These are phyloP conservation scores for Aphanomyces astaci DNA, from an alignment of 352 stramenopile species.

Conservation along the genomic window DNA sequence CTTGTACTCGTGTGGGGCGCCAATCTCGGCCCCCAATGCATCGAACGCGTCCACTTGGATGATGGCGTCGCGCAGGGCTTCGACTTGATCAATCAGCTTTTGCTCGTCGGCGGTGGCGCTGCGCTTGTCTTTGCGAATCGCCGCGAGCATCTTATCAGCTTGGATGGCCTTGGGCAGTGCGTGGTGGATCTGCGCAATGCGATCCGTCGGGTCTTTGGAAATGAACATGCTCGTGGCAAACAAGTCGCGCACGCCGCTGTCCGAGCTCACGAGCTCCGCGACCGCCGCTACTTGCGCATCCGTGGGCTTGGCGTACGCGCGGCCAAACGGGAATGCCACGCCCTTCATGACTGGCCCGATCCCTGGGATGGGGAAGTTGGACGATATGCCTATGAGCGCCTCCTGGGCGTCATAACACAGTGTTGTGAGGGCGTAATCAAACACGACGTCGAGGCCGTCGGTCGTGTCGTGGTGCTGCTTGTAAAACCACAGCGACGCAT, in stretches of 20 bases:
- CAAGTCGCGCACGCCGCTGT: constrained; percentile 58
- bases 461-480: constrained; percentile 90
- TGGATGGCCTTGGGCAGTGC: constrained; percentile 83
- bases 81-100: constrained; percentile 92
- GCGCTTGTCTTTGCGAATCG: constrained; percentile 92
- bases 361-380: constrained; percentile 94
- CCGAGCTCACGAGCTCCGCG: constrained; percentile 58
- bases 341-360: constrained; percentile 91
- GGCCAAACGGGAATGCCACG: constrained; percentile 93
- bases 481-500: constrained; percentile 96
- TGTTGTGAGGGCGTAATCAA: constrained; percentile 95
- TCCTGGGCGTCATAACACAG: constrained; percentile 94
- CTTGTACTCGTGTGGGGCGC: constrained; percentile 79
- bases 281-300: constrained; percentile 82
- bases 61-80: constrained; percentile 92
- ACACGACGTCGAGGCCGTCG: constrained; percentile 92
- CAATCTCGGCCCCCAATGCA: constrained; percentile 73
- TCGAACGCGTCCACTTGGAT: constrained; percentile 95
- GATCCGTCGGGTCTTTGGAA: constrained; percentile 54
- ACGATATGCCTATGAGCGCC: constrained; percentile 90
- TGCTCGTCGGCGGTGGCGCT: constrained; percentile 89
- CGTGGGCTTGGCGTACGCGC: constrained; percentile 84
- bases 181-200: constrained; percentile 62
- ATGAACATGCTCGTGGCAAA: constrained; percentile 72
- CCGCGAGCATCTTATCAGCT: constrained; percentile 88